Evolutionary conservation across 257 asterid species (phyloP).

Genomic region (Ocimum tenuiflorum): DNA sequence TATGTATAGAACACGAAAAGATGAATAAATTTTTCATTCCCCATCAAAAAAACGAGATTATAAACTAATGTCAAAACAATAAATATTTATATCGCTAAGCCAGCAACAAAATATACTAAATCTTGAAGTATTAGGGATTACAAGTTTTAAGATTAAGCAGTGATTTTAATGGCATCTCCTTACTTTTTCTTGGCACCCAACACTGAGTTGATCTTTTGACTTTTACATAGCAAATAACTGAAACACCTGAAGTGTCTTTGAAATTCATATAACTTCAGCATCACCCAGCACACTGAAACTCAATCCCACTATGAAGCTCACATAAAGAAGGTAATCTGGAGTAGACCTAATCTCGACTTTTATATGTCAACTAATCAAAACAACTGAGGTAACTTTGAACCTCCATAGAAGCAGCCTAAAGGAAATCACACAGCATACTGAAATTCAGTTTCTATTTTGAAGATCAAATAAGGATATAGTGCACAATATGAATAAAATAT

Average conservation of each 20-base stretch:
- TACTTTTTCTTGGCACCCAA: not conserved
- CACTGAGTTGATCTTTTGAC: not conserved
- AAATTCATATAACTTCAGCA: not conserved
- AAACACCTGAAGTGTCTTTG: not conserved
- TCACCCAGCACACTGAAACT: not conserved
- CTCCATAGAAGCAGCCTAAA: not conserved
- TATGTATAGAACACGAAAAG: not conserved
- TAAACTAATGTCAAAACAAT: not conserved
- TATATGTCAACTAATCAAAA: not conserved
- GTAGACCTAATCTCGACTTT: not conserved
- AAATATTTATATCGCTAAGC: not conserved
- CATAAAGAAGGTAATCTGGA: not conserved
- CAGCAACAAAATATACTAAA: not conserved
- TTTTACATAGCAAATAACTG: not conserved
- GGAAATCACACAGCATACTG: not conserved
- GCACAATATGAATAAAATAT: not conserved
- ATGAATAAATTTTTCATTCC: not conserved
- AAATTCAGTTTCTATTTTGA: not conserved
- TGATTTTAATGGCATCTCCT: not conserved
- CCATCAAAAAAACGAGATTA: not conserved
- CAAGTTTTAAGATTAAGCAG: not conserved
- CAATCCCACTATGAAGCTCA: not conserved
- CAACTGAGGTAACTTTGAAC: not conserved
- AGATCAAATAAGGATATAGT: not conserved
- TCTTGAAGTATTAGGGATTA: not conserved